These are phyloP conservation scores for Blastocystis sp. DNA, from an alignment of 352 stramenopile genomes.

Conservation along the genomic window DNA sequence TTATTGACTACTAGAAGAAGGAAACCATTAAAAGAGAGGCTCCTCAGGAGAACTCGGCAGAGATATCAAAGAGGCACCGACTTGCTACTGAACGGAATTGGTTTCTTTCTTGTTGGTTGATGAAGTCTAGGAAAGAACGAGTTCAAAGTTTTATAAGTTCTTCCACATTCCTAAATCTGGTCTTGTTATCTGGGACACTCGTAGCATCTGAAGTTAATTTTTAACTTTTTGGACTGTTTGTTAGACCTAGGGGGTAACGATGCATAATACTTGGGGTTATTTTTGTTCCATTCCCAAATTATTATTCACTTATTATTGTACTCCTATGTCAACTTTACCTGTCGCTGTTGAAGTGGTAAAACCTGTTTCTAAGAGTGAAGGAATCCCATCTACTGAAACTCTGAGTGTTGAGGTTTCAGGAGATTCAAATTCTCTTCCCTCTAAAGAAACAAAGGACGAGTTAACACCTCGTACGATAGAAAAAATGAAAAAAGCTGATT, in stretches of 20 bases:
- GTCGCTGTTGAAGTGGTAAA: too few species aligned
- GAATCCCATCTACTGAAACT: background rate
- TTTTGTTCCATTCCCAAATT: too few species aligned
- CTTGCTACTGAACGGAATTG: background rate
- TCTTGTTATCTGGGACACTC: background rate
- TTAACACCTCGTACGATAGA: background rate
- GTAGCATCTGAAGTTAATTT: background rate
- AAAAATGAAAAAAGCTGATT: constrained; percentile 36
- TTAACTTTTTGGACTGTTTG: too few species aligned
- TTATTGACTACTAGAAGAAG: background rate
- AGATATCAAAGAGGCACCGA: background rate
- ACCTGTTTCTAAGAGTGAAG: background rate
- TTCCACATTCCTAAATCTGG: background rate
- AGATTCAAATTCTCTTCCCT: background rate
- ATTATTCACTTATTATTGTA: too few species aligned
- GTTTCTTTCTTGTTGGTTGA: background rate
- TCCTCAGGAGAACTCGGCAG: background rate
- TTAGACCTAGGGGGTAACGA: too few species aligned
- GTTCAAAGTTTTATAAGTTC: background rate
- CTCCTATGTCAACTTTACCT: too few species aligned
- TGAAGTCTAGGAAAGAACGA: background rate
- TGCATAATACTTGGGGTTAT: too few species aligned
- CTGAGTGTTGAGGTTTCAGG: background rate
- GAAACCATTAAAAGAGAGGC: background rate
- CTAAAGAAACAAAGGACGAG: background rate